A percentile compares a stretch with the other conserved stretches of the same genome.
Conservation (phyloP, 345 rosid species). For the Eucalyptus rudis region DNA sequence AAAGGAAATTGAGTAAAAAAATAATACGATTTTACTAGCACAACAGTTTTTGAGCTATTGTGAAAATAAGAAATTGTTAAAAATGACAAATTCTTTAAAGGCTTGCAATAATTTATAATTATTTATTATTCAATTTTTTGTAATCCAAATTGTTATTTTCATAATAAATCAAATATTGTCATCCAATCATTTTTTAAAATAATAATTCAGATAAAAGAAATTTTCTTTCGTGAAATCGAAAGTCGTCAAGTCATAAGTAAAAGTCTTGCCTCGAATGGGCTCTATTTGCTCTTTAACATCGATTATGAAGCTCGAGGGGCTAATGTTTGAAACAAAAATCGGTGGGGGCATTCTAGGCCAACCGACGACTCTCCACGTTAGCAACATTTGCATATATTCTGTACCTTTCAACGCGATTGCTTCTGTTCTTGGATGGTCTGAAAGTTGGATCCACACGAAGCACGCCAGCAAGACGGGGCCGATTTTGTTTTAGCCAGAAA, state of each 20-base stretch:
- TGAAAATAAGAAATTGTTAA: too few relatives aligned
- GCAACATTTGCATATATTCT: background rate
- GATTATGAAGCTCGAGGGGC: background rate
- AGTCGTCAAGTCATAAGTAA: background rate
- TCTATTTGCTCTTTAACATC: background rate
- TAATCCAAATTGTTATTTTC: too few relatives aligned
- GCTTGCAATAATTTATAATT: too few relatives aligned
- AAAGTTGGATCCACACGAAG: background rate
- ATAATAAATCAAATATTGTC: too few relatives aligned
- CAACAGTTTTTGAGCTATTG: too few relatives aligned
- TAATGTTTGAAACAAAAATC: background rate
- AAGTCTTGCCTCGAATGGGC: background rate
- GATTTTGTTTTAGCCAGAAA: background rate
- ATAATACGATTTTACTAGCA: background rate
- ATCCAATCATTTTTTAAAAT: background rate
- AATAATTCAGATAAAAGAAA: background rate
- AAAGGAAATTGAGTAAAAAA: background rate
- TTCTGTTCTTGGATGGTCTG: background rate
- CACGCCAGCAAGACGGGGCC: background rate
- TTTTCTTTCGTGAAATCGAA: background rate
- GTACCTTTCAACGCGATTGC: background rate
- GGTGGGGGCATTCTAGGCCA: background rate
- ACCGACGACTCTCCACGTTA: background rate
- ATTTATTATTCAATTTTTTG: too few relatives aligned
- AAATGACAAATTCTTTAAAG: rapidly evolving